Evolutionary conservation across 768 basidiomycete genomes (phyloP), one percentile per base, ranked within the genome.

Genomic region (Panaeolus papilionaceus): DNA sequence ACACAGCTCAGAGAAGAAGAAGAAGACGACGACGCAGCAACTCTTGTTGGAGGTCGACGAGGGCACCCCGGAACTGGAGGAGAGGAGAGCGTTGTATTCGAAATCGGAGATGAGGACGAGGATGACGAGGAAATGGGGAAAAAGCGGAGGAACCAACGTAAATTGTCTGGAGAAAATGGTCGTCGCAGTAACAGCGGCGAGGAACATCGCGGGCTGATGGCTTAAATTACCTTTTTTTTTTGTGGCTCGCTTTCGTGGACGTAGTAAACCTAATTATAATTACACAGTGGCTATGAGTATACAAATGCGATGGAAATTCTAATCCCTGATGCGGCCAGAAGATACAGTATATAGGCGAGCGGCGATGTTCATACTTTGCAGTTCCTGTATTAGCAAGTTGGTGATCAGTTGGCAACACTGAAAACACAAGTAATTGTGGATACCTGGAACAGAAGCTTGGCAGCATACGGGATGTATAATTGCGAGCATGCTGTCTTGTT

Each of bases 401-500:
- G 28, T 69, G 28, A 47, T 49, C 63, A 37, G 37, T 42, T 20
- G 44, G 38, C 49, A 20, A 63, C 62, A 64, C 6, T 4, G 26
- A 38, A 61, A 51, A 10, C 1, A 64, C 67, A 9, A 20, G 14
- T 51, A 28, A 38, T 33, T 62, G n/a, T 16, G 77, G 84, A 49
- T 73, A 90, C 95, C 88, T 98, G 96, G 91, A 98, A 96, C 54
- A 98, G 85, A 65, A 98, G 80, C 78, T 99, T 98, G 20, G 97
- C 97, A 11, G 98, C 97, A 76, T 99, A 99, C 33, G 98, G 96
- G 77, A 97, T 94, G 73, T 94, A 93, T 6, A 94, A 77, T 72
- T 96, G 96, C 63, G 94, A 95, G 77, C 92, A 92, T 38, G 94
- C 94, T 18, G 95, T 97, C 83, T 96, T 96, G 83, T 98, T 98